These are phyloP conservation scores for Pilaira anomala DNA, from an alignment of 192 early-diverging fungal species.

Conservation along the genomic window DNA sequence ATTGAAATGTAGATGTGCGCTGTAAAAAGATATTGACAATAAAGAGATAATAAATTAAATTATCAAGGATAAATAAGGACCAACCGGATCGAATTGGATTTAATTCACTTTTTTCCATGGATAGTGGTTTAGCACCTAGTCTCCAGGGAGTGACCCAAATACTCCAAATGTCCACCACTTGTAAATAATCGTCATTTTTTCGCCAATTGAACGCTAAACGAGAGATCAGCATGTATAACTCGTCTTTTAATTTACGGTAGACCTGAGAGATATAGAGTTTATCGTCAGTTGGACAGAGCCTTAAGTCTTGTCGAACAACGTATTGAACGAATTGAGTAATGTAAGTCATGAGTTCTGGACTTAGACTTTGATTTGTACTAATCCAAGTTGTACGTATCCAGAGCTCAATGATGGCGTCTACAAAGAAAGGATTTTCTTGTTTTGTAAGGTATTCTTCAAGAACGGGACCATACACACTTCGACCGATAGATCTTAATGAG, in stretches of 20 bases:
- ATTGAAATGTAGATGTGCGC: no score
- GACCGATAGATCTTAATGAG: no score
- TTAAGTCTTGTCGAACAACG: not conserved
- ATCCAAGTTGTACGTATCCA: not conserved
- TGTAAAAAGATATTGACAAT: no score
- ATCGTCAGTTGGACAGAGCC: not conserved
- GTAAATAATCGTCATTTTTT: not conserved
- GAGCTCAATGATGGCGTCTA: not conserved
- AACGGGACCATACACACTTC: no score
- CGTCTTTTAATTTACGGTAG: not conserved
- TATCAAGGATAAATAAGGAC: no score
- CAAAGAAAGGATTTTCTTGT: not conserved
- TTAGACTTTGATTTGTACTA: not conserved
- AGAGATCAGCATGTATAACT: slow-evolving; percentile 3
- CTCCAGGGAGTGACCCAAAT: not conserved
- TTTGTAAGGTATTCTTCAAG: not conserved
- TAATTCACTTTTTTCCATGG: not conserved
- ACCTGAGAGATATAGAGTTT: not conserved
- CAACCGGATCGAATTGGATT: not conserved
- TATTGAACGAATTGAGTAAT: slow-evolving; percentile 1
- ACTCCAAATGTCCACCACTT: not conserved
- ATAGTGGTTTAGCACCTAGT: not conserved
- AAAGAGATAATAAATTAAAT: no score
- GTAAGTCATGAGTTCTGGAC: not conserved
- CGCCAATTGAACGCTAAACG: not conserved